phyloP scores from a whole-genome alignment of 2,329 filamentous ascomycete genomes.

The Rutstroemia sp. region DNA sequence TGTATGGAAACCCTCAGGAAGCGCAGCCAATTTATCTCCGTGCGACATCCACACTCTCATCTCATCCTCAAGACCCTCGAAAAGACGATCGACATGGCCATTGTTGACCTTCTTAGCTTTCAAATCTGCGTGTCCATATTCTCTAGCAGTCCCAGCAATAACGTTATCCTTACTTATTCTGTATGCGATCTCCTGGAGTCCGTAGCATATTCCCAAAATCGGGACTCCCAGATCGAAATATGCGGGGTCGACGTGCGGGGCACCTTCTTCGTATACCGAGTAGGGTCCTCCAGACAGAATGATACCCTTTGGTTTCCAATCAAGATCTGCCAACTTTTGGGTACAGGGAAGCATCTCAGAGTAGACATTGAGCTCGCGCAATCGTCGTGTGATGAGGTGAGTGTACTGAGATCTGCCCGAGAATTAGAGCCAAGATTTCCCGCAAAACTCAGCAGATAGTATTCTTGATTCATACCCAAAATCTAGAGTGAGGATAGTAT shows the following conservation, averaged over 20 bases:
- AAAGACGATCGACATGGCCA: conserved; percentile 67
- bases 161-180: conserved; percentile 57
- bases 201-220: conserved; percentile 36
- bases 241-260: conserved; percentile 74
- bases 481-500: conserved; percentile 63
- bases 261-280: conserved; percentile 73
- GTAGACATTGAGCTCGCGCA: conserved; percentile 75
- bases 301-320: conserved; percentile 77
- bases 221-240: conserved; percentile 49
- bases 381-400: conserved; percentile 57
- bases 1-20: conserved; percentile 66
- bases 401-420: conserved; percentile 52
- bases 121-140: conserved; percentile 36
- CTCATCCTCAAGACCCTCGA: conserved; percentile 64
- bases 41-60: conserved; percentile 81
- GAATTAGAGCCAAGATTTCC: conserved; percentile 3
- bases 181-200: conserved; percentile 67
- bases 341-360: conserved; percentile 85
- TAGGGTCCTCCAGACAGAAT: conserved; percentile 66
- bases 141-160: conserved; percentile 51
- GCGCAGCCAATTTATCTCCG: conserved; percentile 70
- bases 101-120: conserved; percentile 47
- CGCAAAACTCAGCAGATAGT: too few relatives aligned
- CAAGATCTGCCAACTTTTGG: conserved; percentile 68
- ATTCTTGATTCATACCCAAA: conserved; percentile 41